Percentiles rank a stretch among this genome's conserved stretches.
Conservation (phyloP, 805 yeast genomes). For the Lipomyces kockii region DNA sequence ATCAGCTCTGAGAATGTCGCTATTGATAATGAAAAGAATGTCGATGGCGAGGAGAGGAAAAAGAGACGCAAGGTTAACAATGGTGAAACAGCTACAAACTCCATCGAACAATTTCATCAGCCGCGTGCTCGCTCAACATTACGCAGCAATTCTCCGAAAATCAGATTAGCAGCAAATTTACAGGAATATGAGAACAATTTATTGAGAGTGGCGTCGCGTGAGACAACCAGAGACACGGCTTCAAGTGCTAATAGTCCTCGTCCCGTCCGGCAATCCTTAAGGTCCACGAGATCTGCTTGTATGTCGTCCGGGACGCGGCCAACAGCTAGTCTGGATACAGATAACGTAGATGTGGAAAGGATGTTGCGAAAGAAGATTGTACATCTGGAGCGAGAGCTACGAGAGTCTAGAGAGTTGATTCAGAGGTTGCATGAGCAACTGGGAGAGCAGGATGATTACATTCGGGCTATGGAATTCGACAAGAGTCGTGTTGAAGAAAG, state of each 20-base stretch:
- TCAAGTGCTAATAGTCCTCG: not conserved
- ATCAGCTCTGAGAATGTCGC: not conserved
- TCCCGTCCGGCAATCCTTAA: not conserved
- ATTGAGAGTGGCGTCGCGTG: not conserved
- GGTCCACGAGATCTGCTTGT: not conserved
- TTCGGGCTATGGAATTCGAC: conserved; percentile 27
- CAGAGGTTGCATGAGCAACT: conserved; percentile 13
- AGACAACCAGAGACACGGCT: not conserved
- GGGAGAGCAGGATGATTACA: conserved; percentile 29
- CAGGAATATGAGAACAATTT: not conserved
- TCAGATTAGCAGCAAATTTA: not conserved
- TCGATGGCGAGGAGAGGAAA: not conserved
- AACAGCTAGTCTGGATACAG: not conserved
- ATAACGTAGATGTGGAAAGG: not conserved
- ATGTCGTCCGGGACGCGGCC: not conserved
- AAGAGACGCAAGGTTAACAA: not conserved
- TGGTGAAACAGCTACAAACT: not conserved
- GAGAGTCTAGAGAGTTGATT: conserved; percentile 12
- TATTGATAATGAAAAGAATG: not conserved
- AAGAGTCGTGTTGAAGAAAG: conserved; percentile 6
- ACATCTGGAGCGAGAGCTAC: conserved; percentile 13
- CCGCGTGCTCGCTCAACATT: not conserved
- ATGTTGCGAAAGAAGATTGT: conserved; percentile 5
- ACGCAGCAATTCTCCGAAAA: not conserved
- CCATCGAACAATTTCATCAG: not conserved